phyloP scores from a whole-genome alignment of 139 green algal genomes.

The Parachlorella kessleri region DNA sequence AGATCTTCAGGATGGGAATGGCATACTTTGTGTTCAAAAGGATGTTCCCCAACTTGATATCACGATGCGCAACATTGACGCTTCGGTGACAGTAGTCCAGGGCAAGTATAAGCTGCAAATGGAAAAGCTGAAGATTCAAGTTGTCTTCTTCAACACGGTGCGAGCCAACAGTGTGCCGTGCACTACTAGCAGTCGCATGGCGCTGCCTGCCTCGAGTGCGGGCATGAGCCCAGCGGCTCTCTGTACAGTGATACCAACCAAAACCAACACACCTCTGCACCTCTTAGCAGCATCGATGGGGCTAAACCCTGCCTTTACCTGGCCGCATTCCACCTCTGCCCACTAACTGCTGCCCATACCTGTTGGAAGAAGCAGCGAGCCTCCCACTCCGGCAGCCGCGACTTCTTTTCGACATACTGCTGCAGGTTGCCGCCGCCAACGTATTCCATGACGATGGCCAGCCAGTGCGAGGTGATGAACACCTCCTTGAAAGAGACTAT shows the following conservation, averaged over 20 bases:
- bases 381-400: slow-evolving; percentile 43
- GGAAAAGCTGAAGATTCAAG: no score
- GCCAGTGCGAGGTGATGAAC: slow-evolving; percentile 50
- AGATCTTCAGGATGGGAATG: slow-evolving; percentile 67
- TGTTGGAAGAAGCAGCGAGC: slow-evolving; percentile 77
- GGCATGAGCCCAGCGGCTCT: no score
- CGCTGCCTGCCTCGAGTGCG: no score
- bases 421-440: slow-evolving; percentile 71
- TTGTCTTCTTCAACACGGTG: no score
- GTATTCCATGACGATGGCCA: slow-evolving; percentile 74
- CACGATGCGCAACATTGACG: slow-evolving; percentile 59
- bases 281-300: no score
- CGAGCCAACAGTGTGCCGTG: no score
- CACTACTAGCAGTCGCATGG: no score
- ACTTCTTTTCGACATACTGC: slow-evolving; percentile 28
- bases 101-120: slow-evolving; percentile 19
- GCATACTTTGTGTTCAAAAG: slow-evolving; percentile 55
- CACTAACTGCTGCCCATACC: no score
- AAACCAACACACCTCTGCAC: no score
- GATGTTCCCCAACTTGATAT: slow-evolving; percentile 74
- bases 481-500: slow-evolving; percentile 58
- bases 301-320: no score
- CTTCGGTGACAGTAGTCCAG: slow-evolving; percentile 63
- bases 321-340: no score
- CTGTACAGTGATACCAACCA: no score